Conservation (phyloP, 139 green algal genomes). For the Volvox reticuliferus region DNA sequence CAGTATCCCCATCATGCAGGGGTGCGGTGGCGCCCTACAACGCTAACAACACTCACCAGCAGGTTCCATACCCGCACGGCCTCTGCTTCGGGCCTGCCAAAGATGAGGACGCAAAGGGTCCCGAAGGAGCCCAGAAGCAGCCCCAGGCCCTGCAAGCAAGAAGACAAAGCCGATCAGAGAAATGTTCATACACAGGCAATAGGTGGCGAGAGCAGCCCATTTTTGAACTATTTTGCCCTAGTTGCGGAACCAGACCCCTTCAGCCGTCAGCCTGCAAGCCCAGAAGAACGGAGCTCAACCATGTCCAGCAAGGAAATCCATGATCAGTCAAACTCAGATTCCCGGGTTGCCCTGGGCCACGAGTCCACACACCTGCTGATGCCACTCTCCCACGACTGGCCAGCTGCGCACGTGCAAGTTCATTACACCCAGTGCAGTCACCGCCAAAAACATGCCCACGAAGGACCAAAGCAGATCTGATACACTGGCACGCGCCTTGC, state of each 20-base stretch:
- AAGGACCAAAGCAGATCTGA: conserved; percentile 61
- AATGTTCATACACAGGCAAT: no score
- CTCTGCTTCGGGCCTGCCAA: conserved; percentile 58
- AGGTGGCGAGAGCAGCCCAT: no score
- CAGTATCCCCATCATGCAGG: no score
- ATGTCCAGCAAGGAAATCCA: no score
- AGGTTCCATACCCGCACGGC: conserved; percentile 62
- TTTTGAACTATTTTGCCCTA: no score
- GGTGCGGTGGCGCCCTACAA: no score
- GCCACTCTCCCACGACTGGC: conserved; percentile 56
- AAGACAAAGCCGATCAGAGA: background rate
- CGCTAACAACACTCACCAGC: conserved; percentile 32
- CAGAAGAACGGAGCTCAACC: no score
- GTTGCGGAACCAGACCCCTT: no score
- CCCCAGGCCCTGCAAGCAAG: conserved; percentile 48
- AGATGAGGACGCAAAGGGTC: conserved; percentile 65
- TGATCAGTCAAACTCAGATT: no score
- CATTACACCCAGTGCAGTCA: conserved; percentile 46
- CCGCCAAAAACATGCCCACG: conserved; percentile 36
- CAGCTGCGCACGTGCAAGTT: conserved; percentile 14
- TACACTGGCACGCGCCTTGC: background rate
- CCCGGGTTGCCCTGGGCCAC: background rate
- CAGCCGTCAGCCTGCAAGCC: no score
- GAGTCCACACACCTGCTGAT: conserved; percentile 48
- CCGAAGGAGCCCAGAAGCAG: conserved; percentile 67